A percentile compares a stretch with the other conserved stretches of the same genome.
phyloP scores from a whole-genome alignment of 1,284 basidiomycete genomes.

The Sporisorium reilianum region DNA sequence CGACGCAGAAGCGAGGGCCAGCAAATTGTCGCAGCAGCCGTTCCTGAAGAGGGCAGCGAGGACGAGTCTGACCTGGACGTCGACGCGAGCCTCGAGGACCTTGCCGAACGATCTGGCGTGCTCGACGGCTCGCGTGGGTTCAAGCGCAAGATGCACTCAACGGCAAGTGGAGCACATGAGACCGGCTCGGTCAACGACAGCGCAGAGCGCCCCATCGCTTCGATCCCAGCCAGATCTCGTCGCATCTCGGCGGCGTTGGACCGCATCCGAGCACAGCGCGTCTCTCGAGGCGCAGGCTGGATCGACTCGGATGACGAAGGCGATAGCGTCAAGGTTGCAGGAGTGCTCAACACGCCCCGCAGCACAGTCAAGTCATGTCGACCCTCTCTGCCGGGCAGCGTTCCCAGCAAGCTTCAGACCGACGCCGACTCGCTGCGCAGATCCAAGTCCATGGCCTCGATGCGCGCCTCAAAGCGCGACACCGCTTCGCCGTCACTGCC shows the following conservation, averaged over 20 bases:
- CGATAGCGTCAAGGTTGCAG: neutral
- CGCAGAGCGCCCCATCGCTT: slow-evolving; percentile 25
- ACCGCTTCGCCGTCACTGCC: slow-evolving; percentile 2
- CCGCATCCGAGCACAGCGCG: slow-evolving; percentile 25
- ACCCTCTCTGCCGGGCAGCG: slow-evolving; percentile 13
- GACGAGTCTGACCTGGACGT: slow-evolving; percentile 56
- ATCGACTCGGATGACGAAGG: slow-evolving; percentile 36
- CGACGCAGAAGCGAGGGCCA: slow-evolving; percentile 13
- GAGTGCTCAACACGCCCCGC: slow-evolving; percentile 1
- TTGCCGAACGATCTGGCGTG: slow-evolving; percentile 49
- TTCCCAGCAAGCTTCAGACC: neutral
- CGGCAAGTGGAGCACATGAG: neutral
- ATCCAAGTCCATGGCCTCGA: slow-evolving; percentile 19
- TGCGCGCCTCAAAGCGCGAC: neutral
- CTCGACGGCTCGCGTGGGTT: slow-evolving; percentile 36
- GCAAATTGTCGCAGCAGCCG: neutral
- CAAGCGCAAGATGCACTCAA: slow-evolving; percentile 41
- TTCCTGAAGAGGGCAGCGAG: slow-evolving; percentile 12
- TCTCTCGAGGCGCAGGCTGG: slow-evolving; percentile 23
- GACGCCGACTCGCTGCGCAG: slow-evolving; percentile 1
- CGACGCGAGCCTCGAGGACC: slow-evolving; percentile 33
- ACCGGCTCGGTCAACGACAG: neutral
- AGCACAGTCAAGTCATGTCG: neutral
- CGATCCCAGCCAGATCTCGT: slow-evolving; percentile 35
- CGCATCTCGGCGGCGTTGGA: slow-evolving; percentile 36